phyloP scores from a whole-genome alignment of 768 basidiomycete species.

The Jaapia argillacea region DNA sequence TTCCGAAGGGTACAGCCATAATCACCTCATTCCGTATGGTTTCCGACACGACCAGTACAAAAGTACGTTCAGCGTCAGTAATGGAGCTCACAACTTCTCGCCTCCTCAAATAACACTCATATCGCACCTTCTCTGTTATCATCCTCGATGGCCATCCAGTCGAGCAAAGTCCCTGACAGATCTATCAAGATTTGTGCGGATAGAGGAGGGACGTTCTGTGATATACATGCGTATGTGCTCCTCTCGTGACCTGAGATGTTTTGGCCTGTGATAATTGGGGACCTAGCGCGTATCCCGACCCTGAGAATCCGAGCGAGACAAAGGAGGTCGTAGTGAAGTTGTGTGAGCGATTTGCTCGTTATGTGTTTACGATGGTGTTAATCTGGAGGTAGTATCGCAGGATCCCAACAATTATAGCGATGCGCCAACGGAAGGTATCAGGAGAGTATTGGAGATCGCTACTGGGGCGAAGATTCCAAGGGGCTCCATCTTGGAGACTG shows the following conservation, averaged over 20 bases:
- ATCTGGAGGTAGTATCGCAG: slow-evolving; percentile 56
- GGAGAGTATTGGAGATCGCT: slow-evolving; percentile 73
- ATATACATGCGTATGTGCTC: slow-evolving; percentile 64
- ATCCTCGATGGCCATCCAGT: neutral
- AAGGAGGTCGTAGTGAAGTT: slow-evolving; percentile 90
- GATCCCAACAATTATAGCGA: slow-evolving; percentile 84
- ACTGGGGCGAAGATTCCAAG: slow-evolving; percentile 62
- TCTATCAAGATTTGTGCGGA: slow-evolving; percentile 84
- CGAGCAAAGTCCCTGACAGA: slow-evolving; percentile 41
- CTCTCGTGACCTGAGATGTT: neutral
- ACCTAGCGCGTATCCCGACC: slow-evolving; percentile 63
- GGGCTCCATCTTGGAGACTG: slow-evolving; percentile 55
- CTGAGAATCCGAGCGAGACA: slow-evolving; percentile 44
- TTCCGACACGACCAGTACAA: neutral
- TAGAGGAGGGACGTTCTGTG: slow-evolving; percentile 89
- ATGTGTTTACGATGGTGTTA: neutral
- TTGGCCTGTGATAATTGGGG: neutral
- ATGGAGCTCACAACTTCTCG: no score
- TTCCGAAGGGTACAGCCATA: no score
- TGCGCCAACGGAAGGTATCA: slow-evolving; percentile 90
- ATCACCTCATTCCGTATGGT: neutral
- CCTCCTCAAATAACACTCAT: slow-evolving; percentile 1
- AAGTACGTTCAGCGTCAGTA: no score
- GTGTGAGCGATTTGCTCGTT: slow-evolving; percentile 30
- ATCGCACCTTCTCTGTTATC: neutral